Percentiles rank a stretch among this genome's conserved stretches.
Conservation (phyloP, 2,329 filamentous ascomycete species). For the Ophiosphaerella narmari region DNA sequence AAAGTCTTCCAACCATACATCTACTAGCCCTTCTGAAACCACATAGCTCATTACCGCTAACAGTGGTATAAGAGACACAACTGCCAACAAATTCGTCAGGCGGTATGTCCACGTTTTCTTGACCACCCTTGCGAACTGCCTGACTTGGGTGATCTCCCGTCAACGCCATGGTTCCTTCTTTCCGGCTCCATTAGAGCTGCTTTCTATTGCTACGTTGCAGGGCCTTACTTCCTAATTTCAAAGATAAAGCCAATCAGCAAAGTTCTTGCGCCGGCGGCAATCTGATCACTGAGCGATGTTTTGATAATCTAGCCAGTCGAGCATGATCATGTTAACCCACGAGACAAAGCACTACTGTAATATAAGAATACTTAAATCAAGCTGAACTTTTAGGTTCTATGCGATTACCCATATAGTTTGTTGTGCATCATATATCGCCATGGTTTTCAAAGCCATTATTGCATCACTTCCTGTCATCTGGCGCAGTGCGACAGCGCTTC, state of each 20-base stretch:
- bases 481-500: constrained; percentile 22
- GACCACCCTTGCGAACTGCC: constrained; percentile 24
- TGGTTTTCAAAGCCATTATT: constrained; percentile 21
- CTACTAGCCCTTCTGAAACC: constrained; percentile 7
- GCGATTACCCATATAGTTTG: constrained; percentile 5
- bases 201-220: constrained; percentile 23
- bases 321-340: constrained; percentile 9
- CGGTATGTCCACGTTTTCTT: constrained; percentile 25
- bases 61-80: constrained; percentile 12
- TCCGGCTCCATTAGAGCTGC: constrained; percentile 9
- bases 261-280: not conserved
- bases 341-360: constrained; percentile 1
- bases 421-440: constrained; percentile 7
- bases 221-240: constrained; percentile 22
- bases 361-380: constrained; percentile 13
- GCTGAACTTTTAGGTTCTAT: constrained; percentile 5
- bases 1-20: constrained; percentile 2
- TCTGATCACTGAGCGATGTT: constrained; percentile 18
- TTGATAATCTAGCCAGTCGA: constrained; percentile 1
- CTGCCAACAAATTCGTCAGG: constrained; percentile 25
- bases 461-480: constrained; percentile 25
- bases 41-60: constrained; percentile 10
- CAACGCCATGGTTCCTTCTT: constrained; percentile 8
- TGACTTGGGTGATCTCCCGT: constrained; percentile 33
- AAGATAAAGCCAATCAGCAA: constrained; percentile 18